Evolutionary conservation across 1,139 yeast species (phyloP).

Genomic region (Taphrina deformans): DNA sequence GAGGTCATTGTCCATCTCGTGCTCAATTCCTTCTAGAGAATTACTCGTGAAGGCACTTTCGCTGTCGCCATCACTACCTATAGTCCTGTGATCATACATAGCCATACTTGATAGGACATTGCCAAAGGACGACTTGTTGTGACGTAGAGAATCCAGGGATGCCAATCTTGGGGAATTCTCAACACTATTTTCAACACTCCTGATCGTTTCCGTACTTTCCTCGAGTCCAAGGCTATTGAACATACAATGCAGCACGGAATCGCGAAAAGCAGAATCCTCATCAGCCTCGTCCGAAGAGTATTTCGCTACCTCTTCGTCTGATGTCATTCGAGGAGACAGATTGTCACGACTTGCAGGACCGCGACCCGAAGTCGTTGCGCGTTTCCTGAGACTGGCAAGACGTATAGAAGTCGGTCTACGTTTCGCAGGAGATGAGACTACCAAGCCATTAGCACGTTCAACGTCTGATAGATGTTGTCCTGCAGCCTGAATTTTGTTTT

Average conservation of each 20-base stretch:
- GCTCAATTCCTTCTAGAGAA: conserved; percentile 49
- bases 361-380: background rate
- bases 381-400: conserved; percentile 15
- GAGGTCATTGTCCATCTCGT: conserved; percentile 64
- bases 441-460: conserved; percentile 17
- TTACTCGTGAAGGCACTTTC: conserved; percentile 30
- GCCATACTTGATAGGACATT: conserved; percentile 31
- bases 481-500: background rate
- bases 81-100: conserved; percentile 12
- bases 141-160: conserved; percentile 6
- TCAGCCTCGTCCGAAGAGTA: conserved; percentile 60
- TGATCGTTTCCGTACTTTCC: conserved; percentile 12
- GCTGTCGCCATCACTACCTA: conserved; percentile 30
- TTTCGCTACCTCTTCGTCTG: background rate
- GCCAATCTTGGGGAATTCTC: conserved; percentile 20
- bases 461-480: background rate
- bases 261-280: conserved; percentile 67
- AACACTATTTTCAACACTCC: conserved; percentile 13
- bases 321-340: background rate
- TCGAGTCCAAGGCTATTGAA: conserved; percentile 71
- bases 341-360: background rate
- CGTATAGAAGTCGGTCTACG: conserved; percentile 29
- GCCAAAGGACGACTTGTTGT: conserved; percentile 17
- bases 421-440: conserved; percentile 16
- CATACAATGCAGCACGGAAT: conserved; percentile 73